These are phyloP conservation scores for Amylocarpus encephaloides DNA, from an alignment of 2,329 filamentous ascomycete species.

Conservation along the genomic window DNA sequence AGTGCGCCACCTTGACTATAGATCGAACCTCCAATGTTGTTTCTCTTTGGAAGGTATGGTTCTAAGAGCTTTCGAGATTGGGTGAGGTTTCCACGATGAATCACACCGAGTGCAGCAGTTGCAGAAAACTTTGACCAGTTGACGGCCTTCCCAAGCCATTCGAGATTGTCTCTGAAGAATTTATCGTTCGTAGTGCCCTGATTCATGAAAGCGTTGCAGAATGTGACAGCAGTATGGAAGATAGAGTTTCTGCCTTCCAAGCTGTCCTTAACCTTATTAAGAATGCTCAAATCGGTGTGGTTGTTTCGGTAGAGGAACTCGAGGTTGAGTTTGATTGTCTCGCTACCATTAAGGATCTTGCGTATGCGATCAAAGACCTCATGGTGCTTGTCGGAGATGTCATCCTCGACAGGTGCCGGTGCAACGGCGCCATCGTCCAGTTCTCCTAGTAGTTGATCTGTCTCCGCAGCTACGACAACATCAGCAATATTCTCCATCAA, in stretches of 20 bases:
- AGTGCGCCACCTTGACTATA: slow-evolving; percentile 95
- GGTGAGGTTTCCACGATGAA: slow-evolving; percentile 89
- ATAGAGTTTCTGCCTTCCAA: slow-evolving; percentile 95
- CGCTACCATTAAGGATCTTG: slow-evolving; percentile 74
- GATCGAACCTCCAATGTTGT: slow-evolving; percentile 73
- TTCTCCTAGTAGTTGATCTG: slow-evolving; percentile 51
- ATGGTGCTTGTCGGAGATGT: slow-evolving; percentile 44
- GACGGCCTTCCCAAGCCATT: slow-evolving; percentile 96
- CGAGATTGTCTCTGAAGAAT: slow-evolving; percentile 96
- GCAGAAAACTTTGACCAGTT: slow-evolving; percentile 99
- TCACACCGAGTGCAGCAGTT: slow-evolving; percentile 90
- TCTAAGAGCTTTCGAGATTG: slow-evolving; percentile 91
- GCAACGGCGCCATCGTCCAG: slow-evolving; percentile 36
- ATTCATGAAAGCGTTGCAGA: slow-evolving; percentile 99
- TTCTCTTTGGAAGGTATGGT: slow-evolving; percentile 81
- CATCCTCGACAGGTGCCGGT: slow-evolving; percentile 17
- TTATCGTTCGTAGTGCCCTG: slow-evolving; percentile 96
- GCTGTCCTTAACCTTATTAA: slow-evolving; percentile 95
- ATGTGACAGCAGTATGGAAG: slow-evolving; percentile 94
- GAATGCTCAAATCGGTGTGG: slow-evolving; percentile 80
- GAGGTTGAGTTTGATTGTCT: slow-evolving; percentile 88
- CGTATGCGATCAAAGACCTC: slow-evolving; percentile 58
- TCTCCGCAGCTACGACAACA: slow-evolving; percentile 31
- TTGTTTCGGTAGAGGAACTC: slow-evolving; percentile 97
- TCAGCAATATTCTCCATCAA: neutral